Conservation (phyloP, 169 alveolate species). For the Perkinsus chesapeaki region DNA sequence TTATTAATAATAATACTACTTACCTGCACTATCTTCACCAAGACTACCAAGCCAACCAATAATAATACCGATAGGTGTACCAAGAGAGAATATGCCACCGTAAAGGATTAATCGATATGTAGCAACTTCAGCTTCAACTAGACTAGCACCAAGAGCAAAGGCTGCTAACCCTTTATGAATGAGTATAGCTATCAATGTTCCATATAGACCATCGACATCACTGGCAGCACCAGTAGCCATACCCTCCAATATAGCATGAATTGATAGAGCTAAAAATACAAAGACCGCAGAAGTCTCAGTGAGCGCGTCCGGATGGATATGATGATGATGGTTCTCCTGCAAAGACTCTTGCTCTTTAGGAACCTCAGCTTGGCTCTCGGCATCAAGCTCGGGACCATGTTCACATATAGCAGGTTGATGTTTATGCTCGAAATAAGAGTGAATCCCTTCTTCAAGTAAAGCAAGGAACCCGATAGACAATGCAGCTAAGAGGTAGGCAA, state of each 20-base stretch:
- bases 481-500: neutral
- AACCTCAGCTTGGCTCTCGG: too few species aligned
- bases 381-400: neutral
- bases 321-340: too few species aligned
- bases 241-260: neutral
- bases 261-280: neutral
- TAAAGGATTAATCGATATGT: neutral
- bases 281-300: neutral
- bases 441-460: neutral
- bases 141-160: neutral
- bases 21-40: constrained; percentile 1
- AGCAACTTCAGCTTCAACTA: neutral
- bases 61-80: neutral
- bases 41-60: neutral
- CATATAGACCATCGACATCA: neutral
- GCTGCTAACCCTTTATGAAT: neutral
- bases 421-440: neutral
- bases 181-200: neutral
- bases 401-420: neutral
- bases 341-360: too few species aligned
- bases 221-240: neutral
- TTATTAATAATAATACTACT: neutral
- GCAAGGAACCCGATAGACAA: neutral
- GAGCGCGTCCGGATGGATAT: neutral
- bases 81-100: neutral